Evolutionary conservation across 2,329 filamentous ascomycete genomes (phyloP).

Genomic region (Stromatinia cepivora): DNA sequence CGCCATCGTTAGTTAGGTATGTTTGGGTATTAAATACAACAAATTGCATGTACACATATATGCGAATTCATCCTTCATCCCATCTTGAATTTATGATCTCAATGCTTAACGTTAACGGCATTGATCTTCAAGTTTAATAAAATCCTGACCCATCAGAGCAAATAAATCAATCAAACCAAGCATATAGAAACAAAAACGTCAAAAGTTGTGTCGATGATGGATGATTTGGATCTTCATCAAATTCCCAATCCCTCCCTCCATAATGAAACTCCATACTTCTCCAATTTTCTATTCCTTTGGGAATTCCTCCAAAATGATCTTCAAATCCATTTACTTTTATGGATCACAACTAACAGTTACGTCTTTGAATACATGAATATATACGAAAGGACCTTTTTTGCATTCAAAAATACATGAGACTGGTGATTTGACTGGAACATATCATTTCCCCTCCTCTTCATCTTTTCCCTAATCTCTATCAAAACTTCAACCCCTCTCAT

Average conservation of each 20-base stretch:
- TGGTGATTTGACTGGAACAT: constrained; percentile 9
- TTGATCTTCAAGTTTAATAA: constrained; percentile 12
- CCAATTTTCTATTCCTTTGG: constrained; percentile 8
- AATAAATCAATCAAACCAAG: background rate
- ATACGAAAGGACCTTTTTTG: background rate
- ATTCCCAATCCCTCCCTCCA: constrained; percentile 7
- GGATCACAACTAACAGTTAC: background rate
- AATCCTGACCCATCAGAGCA: constrained; percentile 24
- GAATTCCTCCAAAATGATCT: background rate
- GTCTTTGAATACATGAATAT: background rate
- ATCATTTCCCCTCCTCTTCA: constrained; percentile 2
- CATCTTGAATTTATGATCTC: constrained; percentile 7
- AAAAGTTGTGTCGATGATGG: background rate
- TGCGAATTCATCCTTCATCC: constrained; percentile 13
- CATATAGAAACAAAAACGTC: background rate
- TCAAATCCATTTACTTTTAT: background rate
- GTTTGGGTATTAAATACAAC: background rate
- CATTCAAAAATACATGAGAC: constrained; percentile 13
- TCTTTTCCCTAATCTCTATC: background rate
- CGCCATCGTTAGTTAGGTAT: background rate
- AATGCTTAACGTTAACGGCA: constrained; percentile 3
- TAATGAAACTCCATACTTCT: constrained; percentile 10
- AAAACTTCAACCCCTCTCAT: background rate
- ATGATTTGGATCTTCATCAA: constrained; percentile 20
- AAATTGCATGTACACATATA: background rate